Conservation (phyloP, 2,329 filamentous ascomycete species). For the Botrytis cinerea region DNA sequence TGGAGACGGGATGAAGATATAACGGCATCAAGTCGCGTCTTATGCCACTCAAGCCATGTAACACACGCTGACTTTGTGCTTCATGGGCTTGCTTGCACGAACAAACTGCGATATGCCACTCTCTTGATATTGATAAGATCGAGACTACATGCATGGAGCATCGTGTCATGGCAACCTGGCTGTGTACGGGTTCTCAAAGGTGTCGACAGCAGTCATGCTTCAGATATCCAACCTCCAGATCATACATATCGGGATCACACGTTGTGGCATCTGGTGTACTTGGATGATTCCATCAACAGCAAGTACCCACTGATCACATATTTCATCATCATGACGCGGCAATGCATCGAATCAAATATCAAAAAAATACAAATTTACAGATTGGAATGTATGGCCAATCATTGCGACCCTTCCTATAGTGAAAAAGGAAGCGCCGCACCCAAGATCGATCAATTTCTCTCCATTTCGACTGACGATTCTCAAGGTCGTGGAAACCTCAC, state of each 20-base stretch:
- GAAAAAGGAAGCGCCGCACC: constrained; percentile 28
- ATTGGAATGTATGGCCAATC: constrained; percentile 29
- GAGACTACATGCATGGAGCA: neutral
- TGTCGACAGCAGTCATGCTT: neutral
- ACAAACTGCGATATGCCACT: neutral
- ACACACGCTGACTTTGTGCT: neutral
- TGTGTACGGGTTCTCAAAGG: neutral
- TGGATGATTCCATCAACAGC: neutral
- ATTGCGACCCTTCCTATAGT: constrained; percentile 28
- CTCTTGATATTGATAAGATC: neutral
- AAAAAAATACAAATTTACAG: constrained; percentile 8
- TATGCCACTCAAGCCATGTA: neutral
- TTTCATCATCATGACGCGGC: neutral
- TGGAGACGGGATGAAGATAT: neutral
- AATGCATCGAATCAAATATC: neutral
- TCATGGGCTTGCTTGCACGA: neutral
- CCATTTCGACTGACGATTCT: constrained; percentile 29
- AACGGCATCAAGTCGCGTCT: neutral
- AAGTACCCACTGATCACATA: neutral
- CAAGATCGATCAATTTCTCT: constrained; percentile 29
- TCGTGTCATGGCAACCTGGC: neutral
- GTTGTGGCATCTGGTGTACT: neutral
- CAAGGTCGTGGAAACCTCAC: constrained; percentile 30
- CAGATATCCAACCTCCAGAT: neutral
- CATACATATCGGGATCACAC: neutral